Conservation (phyloP, 1,284 basidiomycete species). For the Laetiporus sulphureus region DNA sequence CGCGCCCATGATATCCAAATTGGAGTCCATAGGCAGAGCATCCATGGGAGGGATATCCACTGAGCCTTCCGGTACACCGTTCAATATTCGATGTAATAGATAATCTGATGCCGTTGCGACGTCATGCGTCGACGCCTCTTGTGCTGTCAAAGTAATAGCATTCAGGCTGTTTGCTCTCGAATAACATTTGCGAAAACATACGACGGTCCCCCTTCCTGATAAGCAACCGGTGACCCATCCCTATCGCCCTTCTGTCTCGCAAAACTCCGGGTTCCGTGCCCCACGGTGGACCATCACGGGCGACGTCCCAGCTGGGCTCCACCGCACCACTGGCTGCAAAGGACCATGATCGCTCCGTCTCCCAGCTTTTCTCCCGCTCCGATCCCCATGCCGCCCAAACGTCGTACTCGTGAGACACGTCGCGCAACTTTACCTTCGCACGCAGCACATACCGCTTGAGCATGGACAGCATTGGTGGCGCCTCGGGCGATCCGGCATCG, state of each 20-base stretch:
- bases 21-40: conserved; percentile 90
- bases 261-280: conserved; percentile 43
- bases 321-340: conserved; percentile 57
- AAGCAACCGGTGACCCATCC: conserved; percentile 72
- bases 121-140: conserved; percentile 49
- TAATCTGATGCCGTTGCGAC: conserved; percentile 52
- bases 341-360: conserved; percentile 41
- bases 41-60: conserved; percentile 72
- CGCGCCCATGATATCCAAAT: conserved; percentile 90
- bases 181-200: conserved; percentile 39
- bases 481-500: conserved; percentile 51
- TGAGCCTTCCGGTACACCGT: conserved; percentile 86
- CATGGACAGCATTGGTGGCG: conserved; percentile 52
- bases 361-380: conserved; percentile 29
- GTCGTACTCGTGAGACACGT: conserved; percentile 71
- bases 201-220: conserved; percentile 65
- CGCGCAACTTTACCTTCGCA: conserved; percentile 80
- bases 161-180: too few species aligned
- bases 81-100: conserved; percentile 70
- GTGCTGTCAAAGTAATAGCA: conserved; percentile 36
- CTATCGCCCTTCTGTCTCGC: conserved; percentile 68
- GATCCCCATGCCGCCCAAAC: conserved; percentile 80
- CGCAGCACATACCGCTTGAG: conserved; percentile 86
- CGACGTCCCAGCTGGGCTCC: conserved; percentile 57
- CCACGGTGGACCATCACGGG: conserved; percentile 55